Evolutionary conservation across 2,329 filamentous ascomycete genomes (phyloP).

Genomic region (Aspergillus arachidicola): DNA sequence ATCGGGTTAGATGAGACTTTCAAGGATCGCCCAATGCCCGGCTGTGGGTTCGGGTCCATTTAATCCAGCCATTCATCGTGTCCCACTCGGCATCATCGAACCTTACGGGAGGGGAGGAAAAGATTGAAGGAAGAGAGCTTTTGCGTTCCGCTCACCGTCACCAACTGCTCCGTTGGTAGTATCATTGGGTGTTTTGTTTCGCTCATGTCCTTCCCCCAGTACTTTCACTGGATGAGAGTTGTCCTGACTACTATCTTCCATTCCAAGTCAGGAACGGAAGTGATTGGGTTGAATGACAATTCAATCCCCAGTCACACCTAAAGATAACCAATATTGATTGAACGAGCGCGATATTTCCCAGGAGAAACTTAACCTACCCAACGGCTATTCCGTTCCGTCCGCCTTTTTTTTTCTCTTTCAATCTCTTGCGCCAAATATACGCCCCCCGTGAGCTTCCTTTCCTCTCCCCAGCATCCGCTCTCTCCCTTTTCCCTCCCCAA

Average conservation of each 20-base stretch:
- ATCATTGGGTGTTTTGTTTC: not conserved
- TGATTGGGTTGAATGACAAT: not conserved
- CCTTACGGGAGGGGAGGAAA: conserved; percentile 3
- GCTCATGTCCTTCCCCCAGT: not conserved
- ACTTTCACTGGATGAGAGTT: conserved; percentile 10
- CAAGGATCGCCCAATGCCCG: conserved; percentile 1
- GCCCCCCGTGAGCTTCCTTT: not conserved
- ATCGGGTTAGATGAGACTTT: not conserved
- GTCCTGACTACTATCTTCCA: not conserved
- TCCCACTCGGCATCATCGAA: not conserved
- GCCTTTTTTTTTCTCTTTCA: not conserved
- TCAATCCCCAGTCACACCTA: not conserved
- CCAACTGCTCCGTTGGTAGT: not conserved
- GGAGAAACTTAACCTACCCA: not conserved
- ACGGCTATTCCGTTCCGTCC: conserved; percentile 1
- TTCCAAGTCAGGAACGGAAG: not conserved
- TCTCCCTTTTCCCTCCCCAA: conserved; percentile 2
- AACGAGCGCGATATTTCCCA: not conserved
- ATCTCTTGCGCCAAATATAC: not conserved
- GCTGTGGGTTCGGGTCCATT: not conserved
- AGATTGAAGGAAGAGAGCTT: not conserved
- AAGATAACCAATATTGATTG: not conserved
- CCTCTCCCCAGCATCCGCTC: conserved; percentile 6
- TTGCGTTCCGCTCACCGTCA: conserved; percentile 3
- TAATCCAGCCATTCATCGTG: not conserved